Percentiles rank a stretch among this genome's conserved stretches.
phyloP scores from a whole-genome alignment of 805 yeast genomes.

The Metschnikowia dekortorum region DNA sequence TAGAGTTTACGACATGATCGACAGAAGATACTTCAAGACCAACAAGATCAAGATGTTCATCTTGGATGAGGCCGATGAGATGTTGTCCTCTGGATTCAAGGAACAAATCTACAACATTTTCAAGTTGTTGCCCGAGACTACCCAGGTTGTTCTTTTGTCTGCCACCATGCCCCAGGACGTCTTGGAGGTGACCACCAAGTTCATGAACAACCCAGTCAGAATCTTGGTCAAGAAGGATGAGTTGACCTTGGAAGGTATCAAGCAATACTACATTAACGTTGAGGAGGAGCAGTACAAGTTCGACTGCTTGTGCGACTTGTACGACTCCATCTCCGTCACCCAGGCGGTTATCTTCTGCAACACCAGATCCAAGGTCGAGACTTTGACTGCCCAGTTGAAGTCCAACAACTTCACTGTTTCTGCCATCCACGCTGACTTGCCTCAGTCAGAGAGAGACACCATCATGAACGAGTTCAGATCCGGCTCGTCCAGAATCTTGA shows the following conservation, averaged over 20 bases:
- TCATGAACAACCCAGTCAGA: conserved; percentile 92
- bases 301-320: conserved; percentile 89
- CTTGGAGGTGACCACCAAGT: conserved; percentile 82
- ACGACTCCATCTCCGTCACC: conserved; percentile 91
- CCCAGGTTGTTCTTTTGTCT: conserved; percentile 91
- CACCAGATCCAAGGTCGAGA: conserved; percentile 91
- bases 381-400: conserved; percentile 69
- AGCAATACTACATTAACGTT: conserved; percentile 86
- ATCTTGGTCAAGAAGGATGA: conserved; percentile 95
- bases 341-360: conserved; percentile 98
- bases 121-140: conserved; percentile 77
- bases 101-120: conserved; percentile 94
- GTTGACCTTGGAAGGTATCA: conserved; percentile 91
- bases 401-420: conserved; percentile 85
- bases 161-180: conserved; percentile 96
- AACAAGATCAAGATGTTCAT: conserved; percentile 88
- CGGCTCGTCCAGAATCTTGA: conserved; percentile 88
- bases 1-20: conserved; percentile 93
- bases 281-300: conserved; percentile 93
- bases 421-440: conserved; percentile 94
- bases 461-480: conserved; percentile 95
- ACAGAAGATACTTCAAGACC: conserved; percentile 78
- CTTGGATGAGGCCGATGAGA: conserved; percentile 97
- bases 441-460: conserved; percentile 88
- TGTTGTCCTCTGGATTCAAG: conserved; percentile 89